Evolutionary conservation across 108 stramenopile species (phyloP).

Genomic region (Pseudonitzschia multistriata): DNA sequence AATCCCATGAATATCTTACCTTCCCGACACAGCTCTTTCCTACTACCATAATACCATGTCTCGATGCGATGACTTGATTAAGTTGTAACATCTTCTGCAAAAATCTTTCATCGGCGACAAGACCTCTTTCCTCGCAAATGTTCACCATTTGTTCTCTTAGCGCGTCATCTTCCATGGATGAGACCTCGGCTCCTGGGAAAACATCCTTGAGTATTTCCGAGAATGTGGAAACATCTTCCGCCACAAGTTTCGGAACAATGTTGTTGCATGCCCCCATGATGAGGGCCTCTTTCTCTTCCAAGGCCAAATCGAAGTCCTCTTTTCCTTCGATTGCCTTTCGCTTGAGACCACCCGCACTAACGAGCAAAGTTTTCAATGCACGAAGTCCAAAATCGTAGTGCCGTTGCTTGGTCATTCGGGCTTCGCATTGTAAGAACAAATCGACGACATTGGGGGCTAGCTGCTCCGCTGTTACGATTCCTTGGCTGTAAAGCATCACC

Average conservation of each 20-base stretch:
- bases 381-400: constrained; percentile 99
- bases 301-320: constrained; percentile 48
- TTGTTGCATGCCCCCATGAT: constrained; percentile 93
- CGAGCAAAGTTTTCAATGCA: constrained; percentile 95
- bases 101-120: constrained; percentile 74
- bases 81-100: constrained; percentile 95
- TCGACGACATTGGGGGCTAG: constrained; percentile 90
- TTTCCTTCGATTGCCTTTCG: constrained; percentile 76
- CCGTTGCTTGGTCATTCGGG: constrained; percentile 88
- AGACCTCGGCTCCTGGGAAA: constrained; percentile 84
- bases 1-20: not conserved
- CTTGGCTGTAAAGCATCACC: constrained; percentile 99
- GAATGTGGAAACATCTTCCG: constrained; percentile 87
- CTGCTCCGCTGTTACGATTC: constrained; percentile 93
- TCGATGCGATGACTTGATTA: constrained; percentile 91
- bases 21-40: constrained; percentile 83
- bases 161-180: constrained; percentile 78
- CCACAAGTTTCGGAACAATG: constrained; percentile 96
- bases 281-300: constrained; percentile 74
- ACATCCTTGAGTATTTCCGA: constrained; percentile 78
- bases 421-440: constrained; percentile 90
- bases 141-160: constrained; percentile 60
- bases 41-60: constrained; percentile 96
- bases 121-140: constrained; percentile 61
- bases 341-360: constrained; percentile 99